Conservation (phyloP, 129 eudicot genomes). For the Artemisia tridentata region DNA sequence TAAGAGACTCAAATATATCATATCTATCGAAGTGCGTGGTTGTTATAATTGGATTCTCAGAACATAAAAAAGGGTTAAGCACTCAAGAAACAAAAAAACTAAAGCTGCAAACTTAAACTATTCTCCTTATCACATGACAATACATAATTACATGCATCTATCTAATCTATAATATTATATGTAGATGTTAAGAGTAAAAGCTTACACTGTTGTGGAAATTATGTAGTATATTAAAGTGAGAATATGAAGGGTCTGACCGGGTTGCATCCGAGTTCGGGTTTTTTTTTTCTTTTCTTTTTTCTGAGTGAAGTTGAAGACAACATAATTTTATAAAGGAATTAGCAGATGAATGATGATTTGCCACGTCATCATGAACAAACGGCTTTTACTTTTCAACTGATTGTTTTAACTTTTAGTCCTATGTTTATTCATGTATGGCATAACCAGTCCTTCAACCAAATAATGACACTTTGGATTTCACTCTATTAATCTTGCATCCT, state of each 20-base stretch:
- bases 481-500: too few relatives aligned
- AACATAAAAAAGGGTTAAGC: not conserved
- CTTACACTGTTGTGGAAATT: conserved; percentile 30
- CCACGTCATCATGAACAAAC: conserved; percentile 23
- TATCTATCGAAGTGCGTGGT: too few relatives aligned
- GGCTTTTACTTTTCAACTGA: conserved; percentile 21
- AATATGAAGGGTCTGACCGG: not conserved
- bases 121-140: conserved; percentile 10
- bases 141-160: conserved; percentile 8
- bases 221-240: too few relatives aligned
- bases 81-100: not conserved
- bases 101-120: not conserved
- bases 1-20: too few relatives aligned
- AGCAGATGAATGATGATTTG: conserved; percentile 23
- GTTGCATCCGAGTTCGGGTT: conserved; percentile 20
- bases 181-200: conserved; percentile 1
- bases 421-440: conserved; percentile 2
- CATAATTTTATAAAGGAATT: conserved; percentile 19
- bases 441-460: not conserved
- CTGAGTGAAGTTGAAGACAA: conserved; percentile 12
- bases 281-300: not conserved
- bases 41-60: too few relatives aligned
- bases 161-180: not conserved
- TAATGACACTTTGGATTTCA: not conserved
- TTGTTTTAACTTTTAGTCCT: conserved; percentile 15